Percentiles rank a stretch among this genome's conserved stretches.
Conservation (phyloP, 1,284 basidiomycete species). For the Rhodotorula sp. region DNA sequence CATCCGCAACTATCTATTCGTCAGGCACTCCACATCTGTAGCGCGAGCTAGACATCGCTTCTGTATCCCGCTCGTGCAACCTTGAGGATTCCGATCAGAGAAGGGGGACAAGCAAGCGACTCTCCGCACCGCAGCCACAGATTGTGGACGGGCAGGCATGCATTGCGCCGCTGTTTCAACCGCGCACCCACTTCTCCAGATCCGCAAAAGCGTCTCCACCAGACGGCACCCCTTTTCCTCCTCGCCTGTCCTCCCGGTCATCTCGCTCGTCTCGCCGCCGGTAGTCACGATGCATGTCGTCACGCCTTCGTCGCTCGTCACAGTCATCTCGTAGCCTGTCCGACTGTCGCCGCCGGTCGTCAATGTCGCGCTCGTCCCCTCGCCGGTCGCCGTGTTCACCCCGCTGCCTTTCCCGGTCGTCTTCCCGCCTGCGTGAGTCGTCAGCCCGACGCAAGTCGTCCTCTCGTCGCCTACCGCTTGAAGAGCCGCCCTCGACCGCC, state of each 20-base stretch:
- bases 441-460: neutral
- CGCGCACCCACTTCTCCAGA: constrained; percentile 25
- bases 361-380: neutral
- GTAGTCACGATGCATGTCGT: neutral
- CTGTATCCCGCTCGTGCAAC: too few species aligned
- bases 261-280: constrained; percentile 7
- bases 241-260: constrained; percentile 14
- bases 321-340: neutral
- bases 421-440: neutral
- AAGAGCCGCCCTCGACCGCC: neutral
- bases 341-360: neutral
- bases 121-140: too few species aligned
- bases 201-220: constrained; percentile 26
- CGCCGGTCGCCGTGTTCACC: neutral
- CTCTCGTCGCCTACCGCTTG: neutral
- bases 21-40: too few species aligned
- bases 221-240: neutral
- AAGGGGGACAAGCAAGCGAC: too few species aligned
- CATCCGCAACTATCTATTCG: neutral
- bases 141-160: neutral
- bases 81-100: too few species aligned
- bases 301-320: neutral
- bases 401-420: neutral
- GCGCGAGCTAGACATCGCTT: too few species aligned
- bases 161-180: neutral